Base-by-base conservation (phyloP, 345 rosid genomes). In the Hibiscus mutabilis region DNA sequence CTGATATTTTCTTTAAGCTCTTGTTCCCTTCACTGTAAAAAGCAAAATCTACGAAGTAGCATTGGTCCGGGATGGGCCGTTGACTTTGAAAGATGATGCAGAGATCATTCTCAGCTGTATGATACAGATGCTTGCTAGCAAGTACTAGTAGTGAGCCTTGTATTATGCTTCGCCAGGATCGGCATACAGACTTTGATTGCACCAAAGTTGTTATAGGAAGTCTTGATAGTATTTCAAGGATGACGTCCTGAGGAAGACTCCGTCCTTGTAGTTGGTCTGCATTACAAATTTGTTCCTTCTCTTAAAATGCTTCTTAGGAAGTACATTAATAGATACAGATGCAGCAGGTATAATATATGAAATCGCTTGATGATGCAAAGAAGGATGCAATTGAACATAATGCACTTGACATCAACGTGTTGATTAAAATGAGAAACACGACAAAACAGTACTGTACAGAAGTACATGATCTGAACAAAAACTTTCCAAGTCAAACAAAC, bases 41-140 rank as follows among this genome's bases (percentile, higher is more conserved):
- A 0, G 83, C 80, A 12, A 89, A 72, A 78, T 87, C 85, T 2
- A 81, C 37, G 60, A 85, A 79, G 75, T 75, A 81, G 51, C 82
- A 86, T 25, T 80, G 73, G 78, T 84, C 84, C 21, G 82, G 74
- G 79, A 82, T 60, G 2, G 92, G 90, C 22, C n/a, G 75, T 55
- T 81, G 89, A 21, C 83, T 78, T 79, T 86, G 96, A 67, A 87
- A 79, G 74, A 89, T 82, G 60, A 89, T 86, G 69, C 85, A 84
- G 49, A 83, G 87, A 25, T 73, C 46, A 22, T 68, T 58, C 52
- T 70, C 56, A 8, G 71, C 10, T 8, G 19, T 61, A 31, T 62
- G 58, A 18, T 71, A 61, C 6, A 75, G 46, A 65, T 73, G 83
- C 65, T 73, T 65, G 27, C 42, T 49, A 70, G 72, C 79, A 27